phyloP scores from a whole-genome alignment of 192 early-diverging fungal genomes.

The Gryganskiella cystojenkinii region DNA sequence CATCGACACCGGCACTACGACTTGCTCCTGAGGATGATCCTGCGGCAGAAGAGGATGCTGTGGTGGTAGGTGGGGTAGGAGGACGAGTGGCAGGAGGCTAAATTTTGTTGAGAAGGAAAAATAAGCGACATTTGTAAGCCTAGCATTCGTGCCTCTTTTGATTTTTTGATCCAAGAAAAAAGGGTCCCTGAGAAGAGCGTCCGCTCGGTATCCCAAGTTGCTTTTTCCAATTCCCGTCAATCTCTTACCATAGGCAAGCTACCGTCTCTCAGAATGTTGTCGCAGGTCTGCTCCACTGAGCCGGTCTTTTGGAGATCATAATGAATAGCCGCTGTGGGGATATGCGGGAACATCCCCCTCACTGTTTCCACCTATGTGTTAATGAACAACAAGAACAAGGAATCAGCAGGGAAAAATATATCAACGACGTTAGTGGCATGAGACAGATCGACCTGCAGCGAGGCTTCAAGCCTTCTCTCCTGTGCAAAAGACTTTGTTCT shows the following conservation, averaged over 20 bases:
- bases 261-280: slow-evolving; percentile 78
- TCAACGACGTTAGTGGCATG: too few species aligned
- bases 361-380: slow-evolving; percentile 70
- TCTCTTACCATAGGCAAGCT: slow-evolving; percentile 63
- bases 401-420: neutral
- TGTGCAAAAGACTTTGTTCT: too few species aligned
- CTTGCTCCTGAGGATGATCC: slow-evolving; percentile 11
- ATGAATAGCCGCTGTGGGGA: slow-evolving; percentile 78
- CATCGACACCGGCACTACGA: slow-evolving; percentile 39
- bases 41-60: slow-evolving; percentile 6
- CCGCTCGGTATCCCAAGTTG: too few species aligned
- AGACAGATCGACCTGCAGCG: too few species aligned
- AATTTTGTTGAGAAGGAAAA: neutral
- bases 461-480: too few species aligned
- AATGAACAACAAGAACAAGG: neutral
- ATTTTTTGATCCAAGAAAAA: neutral
- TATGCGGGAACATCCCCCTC: slow-evolving; percentile 85
- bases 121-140: neutral
- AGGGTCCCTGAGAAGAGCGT: too few species aligned
- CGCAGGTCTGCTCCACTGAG: slow-evolving; percentile 83
- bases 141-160: too few species aligned
- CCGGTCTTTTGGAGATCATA: slow-evolving; percentile 83
- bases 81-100: slow-evolving; percentile 46
- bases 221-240: too few species aligned
- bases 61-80: slow-evolving; percentile 45